These are phyloP conservation scores for Diutina mesorugosa DNA, from an alignment of 1,139 yeast species.

Conservation along the genomic window DNA sequence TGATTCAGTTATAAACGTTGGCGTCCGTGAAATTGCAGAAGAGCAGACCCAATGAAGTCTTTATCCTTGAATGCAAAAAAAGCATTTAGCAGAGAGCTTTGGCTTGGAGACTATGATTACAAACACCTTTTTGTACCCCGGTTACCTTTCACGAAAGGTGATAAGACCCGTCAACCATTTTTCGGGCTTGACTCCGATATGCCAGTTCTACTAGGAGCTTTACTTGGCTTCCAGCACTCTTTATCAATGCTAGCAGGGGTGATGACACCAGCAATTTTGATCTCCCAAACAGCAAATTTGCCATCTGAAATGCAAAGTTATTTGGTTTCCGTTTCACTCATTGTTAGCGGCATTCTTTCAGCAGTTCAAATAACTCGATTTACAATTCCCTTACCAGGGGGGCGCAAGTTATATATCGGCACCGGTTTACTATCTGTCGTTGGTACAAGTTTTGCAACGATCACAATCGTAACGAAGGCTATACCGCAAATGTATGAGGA, in stretches of 20 bases:
- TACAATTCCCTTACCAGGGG: slow-evolving; percentile 26
- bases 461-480: slow-evolving; percentile 63
- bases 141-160: slow-evolving; percentile 47
- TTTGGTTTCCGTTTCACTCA: slow-evolving; percentile 65
- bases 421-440: slow-evolving; percentile 83
- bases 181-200: slow-evolving; percentile 68
- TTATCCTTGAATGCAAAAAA: not conserved
- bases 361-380: slow-evolving; percentile 70
- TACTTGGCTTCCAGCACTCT: slow-evolving; percentile 79
- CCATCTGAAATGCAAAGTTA: slow-evolving; percentile 40
- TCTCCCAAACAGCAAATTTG: slow-evolving; percentile 49
- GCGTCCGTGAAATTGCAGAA: not conserved
- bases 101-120: slow-evolving; percentile 77
- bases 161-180: slow-evolving; percentile 55
- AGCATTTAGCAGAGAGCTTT: slow-evolving; percentile 38
- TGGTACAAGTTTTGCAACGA: slow-evolving; percentile 83
- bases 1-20: not conserved
- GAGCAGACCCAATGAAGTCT: not conserved
- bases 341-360: slow-evolving; percentile 65
- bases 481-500: slow-evolving; percentile 67
- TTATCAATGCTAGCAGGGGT: slow-evolving; percentile 88
- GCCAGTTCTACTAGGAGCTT: slow-evolving; percentile 63
- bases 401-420: slow-evolving; percentile 59
- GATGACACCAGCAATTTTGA: slow-evolving; percentile 72
- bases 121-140: slow-evolving; percentile 64